Base-by-base conservation (phyloP, 176 grass and related monocot genomes). In the Otatea glauca region DNA sequence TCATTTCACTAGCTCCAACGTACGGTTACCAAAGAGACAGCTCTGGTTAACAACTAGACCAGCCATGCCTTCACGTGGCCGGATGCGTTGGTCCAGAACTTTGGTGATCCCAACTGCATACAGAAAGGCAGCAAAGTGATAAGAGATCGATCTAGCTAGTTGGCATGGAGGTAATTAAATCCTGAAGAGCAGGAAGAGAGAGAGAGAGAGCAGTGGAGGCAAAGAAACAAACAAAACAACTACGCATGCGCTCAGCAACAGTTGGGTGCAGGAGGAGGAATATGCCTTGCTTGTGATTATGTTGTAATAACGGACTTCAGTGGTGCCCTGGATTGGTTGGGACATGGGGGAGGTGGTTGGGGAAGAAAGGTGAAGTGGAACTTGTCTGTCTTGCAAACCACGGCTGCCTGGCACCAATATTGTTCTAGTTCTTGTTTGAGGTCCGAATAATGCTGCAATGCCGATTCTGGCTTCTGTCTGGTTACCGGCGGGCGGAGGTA, bases 261-360 rank as follows among this genome's bases (percentile, higher is more conserved):
- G 73, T 76, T 39, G 51, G 73, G 23, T 21, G 29, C 34, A 41
- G 44, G 76, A 80, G 39, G 39, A 41, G 18, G 76, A 80, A 67
- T 39, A 80, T 80, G 77, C 77, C 62, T 80, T 80, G 77, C 77
- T 80, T 68, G 29, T 63, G n/a, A 32, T 37, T 66, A 43, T 50
- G 76, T 11, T 16, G 24, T 35, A 35, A 50, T 65, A 16, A 53
- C 63, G 5, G 43, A 5, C 21, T n/a, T 18, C 1, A 38, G 32
- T 39, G 51, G 73, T n/a, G 50, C 41, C 42, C 10, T 66, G 9
- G 6, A 50, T n/a, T 21, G 77, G 43, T 13, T 51, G 21, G 76
- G 75, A 18, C 39, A 12, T 38, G 21, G 11, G 35, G 9, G 37
- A 24, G 62, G 62, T 80, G 18, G 61, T 66, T 68, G 63, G 54